Evolutionary conservation across 208 protist species (phyloP).

Genomic region (Trypanosoma brucei): DNA sequence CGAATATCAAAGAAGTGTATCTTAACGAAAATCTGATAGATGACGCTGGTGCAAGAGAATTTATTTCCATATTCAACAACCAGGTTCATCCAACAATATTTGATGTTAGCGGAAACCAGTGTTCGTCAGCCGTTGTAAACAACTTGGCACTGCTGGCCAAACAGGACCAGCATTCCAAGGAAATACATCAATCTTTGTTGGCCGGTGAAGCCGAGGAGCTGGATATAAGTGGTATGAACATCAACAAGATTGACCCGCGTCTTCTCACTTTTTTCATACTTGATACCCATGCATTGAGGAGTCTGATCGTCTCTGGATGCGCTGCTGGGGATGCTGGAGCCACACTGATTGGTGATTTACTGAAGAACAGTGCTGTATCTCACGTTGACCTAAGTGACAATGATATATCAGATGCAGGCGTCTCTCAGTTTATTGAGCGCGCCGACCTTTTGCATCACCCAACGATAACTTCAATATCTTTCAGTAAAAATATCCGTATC

Average conservation of each 20-base stretch:
- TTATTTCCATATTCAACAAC: conserved; percentile 45
- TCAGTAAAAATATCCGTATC: conserved; percentile 52
- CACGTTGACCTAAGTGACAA: conserved; percentile 42
- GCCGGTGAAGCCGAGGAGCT: conserved; percentile 33
- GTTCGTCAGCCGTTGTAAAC: conserved; percentile 29
- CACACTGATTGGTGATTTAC: conserved; percentile 33
- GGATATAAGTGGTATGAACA: conserved; percentile 38
- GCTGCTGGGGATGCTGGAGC: conserved; percentile 38
- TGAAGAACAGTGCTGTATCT: conserved; percentile 46
- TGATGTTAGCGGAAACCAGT: conserved; percentile 52
- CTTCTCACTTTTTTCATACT: conserved; percentile 53
- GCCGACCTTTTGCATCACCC: conserved; percentile 41
- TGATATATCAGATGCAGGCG: conserved; percentile 39
- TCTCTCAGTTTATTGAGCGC: conserved; percentile 47
- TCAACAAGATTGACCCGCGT: conserved; percentile 53
- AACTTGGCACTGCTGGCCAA: conserved; percentile 56
- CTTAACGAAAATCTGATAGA: conserved; percentile 64
- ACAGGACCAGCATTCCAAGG: conserved; percentile 21
- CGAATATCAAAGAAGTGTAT: conserved; percentile 40
- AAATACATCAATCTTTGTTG: conserved; percentile 43
- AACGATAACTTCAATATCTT: conserved; percentile 41
- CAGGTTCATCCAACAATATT: conserved; percentile 28
- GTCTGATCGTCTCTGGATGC: conserved; percentile 54
- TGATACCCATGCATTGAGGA: conserved; percentile 32
- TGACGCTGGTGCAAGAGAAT: conserved; percentile 44